Evolutionary conservation across 345 rosid genomes (phyloP).

Genomic region (Linum lewisii): DNA sequence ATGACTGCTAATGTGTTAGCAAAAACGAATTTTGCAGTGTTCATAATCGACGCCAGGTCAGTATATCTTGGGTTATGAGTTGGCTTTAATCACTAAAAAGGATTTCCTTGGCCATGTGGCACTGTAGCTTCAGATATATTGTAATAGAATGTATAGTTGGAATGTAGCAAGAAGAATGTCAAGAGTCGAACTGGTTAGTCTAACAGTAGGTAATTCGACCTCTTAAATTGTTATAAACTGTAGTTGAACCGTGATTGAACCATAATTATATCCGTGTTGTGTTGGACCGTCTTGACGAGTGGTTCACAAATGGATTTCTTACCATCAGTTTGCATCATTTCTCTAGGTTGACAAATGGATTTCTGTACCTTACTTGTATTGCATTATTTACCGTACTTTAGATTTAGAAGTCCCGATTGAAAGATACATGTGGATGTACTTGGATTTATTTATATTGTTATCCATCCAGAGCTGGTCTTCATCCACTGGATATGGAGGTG

Average conservation of each 20-base stretch:
- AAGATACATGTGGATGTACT: not conserved
- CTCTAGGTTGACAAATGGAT: not conserved
- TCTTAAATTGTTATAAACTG: no score
- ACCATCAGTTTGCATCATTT: not conserved
- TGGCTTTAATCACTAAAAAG: no score
- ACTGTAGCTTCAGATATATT: no score
- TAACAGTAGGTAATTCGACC: no score
- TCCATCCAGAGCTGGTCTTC: conserved; percentile 59
- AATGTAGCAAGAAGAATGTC: not conserved
- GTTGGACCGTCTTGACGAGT: no score
- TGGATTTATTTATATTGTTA: conserved; percentile 14
- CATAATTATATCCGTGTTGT: no score
- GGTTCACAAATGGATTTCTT: not conserved
- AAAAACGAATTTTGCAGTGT: conserved; percentile 69
- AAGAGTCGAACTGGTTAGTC: no score
- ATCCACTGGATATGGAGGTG: conserved; percentile 89
- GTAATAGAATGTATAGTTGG: not conserved
- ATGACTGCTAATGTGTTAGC: conserved; percentile 81
- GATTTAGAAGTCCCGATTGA: not conserved
- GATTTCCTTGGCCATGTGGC: no score
- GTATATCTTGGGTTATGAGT: conserved; percentile 2
- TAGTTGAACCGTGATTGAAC: no score
- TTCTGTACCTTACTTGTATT: not conserved
- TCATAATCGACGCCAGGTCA: conserved; percentile 76
- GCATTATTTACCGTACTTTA: not conserved